phyloP scores from a whole-genome alignment of 805 yeast species.

The Ogataea kodamae region DNA sequence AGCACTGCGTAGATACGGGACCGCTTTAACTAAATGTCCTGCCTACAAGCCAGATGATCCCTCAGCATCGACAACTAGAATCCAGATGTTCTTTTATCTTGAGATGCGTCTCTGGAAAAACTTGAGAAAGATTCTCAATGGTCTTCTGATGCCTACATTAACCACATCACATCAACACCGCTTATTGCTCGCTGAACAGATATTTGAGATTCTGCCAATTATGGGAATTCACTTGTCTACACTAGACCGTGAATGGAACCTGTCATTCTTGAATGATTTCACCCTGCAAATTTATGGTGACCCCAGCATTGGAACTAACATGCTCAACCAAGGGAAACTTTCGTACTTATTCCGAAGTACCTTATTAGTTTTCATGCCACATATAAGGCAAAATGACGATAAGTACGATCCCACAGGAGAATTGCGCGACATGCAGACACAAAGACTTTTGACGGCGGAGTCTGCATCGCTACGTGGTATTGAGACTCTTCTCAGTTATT shows the following conservation, averaged over 20 bases:
- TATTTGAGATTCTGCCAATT: conserved; percentile 52
- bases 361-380: conserved; percentile 11
- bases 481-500: conserved; percentile 23
- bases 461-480: conserved; percentile 19
- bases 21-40: not conserved
- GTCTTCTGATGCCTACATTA: conserved; percentile 51
- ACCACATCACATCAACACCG: conserved; percentile 50
- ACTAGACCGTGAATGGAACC: conserved; percentile 48
- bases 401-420: conserved; percentile 10
- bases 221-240: conserved; percentile 43
- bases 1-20: conserved; percentile 13
- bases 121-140: conserved; percentile 46
- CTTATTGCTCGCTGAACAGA: conserved; percentile 46
- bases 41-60: not conserved
- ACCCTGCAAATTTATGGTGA: conserved; percentile 33
- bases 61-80: conserved; percentile 36
- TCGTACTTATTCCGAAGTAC: conserved; percentile 40
- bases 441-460: conserved; percentile 12
- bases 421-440: conserved; percentile 14
- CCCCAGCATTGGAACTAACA: conserved; percentile 33
- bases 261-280: conserved; percentile 31
- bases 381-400: conserved; percentile 7
- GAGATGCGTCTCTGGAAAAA: conserved; percentile 57
- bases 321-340: conserved; percentile 40
- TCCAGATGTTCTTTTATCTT: conserved; percentile 56